Evolutionary conservation across 139 green algal genomes (phyloP).

Genomic region (Chlorella sp.): DNA sequence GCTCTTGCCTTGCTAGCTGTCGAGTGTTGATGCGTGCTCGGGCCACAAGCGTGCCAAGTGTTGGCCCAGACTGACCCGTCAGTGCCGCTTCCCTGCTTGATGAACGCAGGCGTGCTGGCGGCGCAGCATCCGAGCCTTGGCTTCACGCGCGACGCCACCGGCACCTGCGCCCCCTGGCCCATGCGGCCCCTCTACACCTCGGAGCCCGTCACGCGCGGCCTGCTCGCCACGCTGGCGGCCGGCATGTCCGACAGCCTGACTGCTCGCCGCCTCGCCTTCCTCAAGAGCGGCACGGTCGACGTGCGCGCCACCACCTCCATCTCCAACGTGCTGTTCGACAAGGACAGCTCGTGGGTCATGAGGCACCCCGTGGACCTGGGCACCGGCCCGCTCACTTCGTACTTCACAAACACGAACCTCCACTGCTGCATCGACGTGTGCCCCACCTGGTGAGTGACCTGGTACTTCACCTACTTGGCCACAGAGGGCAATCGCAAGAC

Average conservation of each 20-base stretch:
- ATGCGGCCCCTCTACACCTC: neutral
- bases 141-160: neutral
- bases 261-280: neutral
- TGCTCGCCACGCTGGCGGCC: neutral
- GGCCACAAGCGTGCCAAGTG: too few species aligned
- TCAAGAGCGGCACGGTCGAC: neutral
- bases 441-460: slow-evolving; percentile 1
- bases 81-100: too few species aligned
- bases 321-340: neutral
- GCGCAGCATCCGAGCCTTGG: neutral
- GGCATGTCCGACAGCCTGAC: neutral
- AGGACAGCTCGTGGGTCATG: neutral
- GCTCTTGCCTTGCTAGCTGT: too few species aligned
- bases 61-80: too few species aligned
- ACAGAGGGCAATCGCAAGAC: too few species aligned
- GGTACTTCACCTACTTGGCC: too few species aligned
- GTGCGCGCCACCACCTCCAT: neutral
- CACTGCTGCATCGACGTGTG: slow-evolving; percentile 2
- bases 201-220: neutral
- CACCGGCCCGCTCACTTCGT: neutral
- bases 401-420: neutral
- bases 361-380: neutral
- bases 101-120: neutral
- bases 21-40: too few species aligned
- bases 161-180: neutral